phyloP scores from a whole-genome alignment of 2,329 filamentous ascomycete genomes.

The Pseudogymnoascus sp. region DNA sequence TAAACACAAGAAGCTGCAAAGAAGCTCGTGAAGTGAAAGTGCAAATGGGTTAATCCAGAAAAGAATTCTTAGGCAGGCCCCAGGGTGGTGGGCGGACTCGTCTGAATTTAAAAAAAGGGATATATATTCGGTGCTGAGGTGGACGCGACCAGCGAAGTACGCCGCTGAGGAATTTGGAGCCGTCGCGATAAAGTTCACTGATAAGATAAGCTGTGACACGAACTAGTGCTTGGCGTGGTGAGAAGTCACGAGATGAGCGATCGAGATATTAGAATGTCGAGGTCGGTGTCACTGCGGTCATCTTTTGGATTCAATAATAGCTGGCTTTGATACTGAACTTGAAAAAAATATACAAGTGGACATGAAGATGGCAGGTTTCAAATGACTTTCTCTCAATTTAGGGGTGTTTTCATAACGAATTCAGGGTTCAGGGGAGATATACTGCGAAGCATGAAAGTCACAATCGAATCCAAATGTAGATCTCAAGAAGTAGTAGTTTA shows the following conservation, averaged over 20 bases:
- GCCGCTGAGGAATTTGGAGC: neutral
- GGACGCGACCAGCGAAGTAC: conserved; percentile 1
- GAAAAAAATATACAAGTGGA: neutral
- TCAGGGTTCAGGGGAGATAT: neutral
- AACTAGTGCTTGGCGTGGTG: neutral
- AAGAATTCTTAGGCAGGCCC: neutral
- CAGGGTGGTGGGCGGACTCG: neutral
- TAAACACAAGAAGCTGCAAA: neutral
- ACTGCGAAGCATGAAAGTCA: neutral
- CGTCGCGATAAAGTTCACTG: neutral
- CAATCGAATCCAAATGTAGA: neutral
- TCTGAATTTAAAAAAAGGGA: neutral
- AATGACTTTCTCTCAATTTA: neutral
- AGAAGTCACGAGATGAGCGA: neutral
- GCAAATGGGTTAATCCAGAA: neutral
- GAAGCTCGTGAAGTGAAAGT: neutral
- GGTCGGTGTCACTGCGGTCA: neutral
- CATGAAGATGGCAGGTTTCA: neutral
- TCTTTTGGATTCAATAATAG: neutral
- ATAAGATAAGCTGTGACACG: conserved; percentile 3
- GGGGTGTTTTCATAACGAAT: neutral
- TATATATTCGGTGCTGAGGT: neutral
- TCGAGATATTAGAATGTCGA: neutral
- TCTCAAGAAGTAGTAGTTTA: neutral
- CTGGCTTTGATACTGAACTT: neutral